These are phyloP conservation scores for Phytophthora fragariae DNA, from an alignment of 352 stramenopile species.

Conservation along the genomic window DNA sequence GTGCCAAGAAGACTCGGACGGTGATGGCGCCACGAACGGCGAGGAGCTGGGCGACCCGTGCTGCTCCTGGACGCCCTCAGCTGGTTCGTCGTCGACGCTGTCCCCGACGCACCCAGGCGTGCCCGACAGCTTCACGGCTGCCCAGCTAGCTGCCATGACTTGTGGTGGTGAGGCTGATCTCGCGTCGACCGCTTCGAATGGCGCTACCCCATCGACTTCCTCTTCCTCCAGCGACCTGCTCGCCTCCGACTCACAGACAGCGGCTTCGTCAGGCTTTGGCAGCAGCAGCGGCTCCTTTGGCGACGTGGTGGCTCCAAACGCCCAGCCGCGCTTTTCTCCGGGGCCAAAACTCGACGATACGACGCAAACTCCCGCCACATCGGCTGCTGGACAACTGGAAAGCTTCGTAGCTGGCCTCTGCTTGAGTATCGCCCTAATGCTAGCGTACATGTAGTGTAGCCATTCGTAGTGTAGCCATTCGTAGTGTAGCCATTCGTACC, in stretches of 20 bases:
- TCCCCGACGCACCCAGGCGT: constrained; percentile 49
- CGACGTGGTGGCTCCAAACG: constrained; percentile 14
- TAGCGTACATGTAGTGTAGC: not conserved
- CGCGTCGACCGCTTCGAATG: constrained; percentile 10
- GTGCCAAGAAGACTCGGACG: constrained; percentile 74
- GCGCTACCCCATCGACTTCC: constrained; percentile 13
- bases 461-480: not conserved
- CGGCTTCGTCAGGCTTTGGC: constrained; percentile 5
- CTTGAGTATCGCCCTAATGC: constrained; percentile 15
- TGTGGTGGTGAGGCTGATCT: constrained; percentile 44
- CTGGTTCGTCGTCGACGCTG: constrained; percentile 21
- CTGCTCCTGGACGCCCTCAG: constrained; percentile 64
- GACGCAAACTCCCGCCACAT: constrained; percentile 14
- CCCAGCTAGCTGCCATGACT: constrained; percentile 40
- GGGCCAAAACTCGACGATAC: constrained; percentile 28
- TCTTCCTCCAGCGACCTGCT: constrained; percentile 1
- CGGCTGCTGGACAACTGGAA: constrained; percentile 10
- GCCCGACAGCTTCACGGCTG: constrained; percentile 47
- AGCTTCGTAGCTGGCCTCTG: constrained; percentile 3
- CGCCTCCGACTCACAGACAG: constrained; percentile 11
- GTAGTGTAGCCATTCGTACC: constrained; percentile 3
- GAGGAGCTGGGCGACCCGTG: constrained; percentile 90
- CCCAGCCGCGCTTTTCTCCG: constrained; percentile 22
- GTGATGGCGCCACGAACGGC: constrained; percentile 88
- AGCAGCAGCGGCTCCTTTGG: constrained; percentile 23